A percentile compares a stretch with the other conserved stretches of the same genome.
Conservation (phyloP, 345 rosid species). For the Dipteronia dyeriana region DNA sequence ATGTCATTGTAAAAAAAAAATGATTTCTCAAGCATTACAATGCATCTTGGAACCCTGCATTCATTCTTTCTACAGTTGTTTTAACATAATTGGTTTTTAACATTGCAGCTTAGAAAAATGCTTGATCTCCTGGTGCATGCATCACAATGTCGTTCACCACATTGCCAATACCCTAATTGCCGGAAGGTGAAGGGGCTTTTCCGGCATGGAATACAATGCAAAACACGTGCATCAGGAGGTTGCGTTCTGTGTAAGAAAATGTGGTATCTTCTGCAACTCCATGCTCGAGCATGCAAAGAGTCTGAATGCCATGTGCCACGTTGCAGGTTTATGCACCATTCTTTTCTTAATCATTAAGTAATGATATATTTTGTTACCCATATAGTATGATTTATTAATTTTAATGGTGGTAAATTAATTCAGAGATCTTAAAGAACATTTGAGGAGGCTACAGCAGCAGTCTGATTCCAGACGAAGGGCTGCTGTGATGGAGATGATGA, state of each 20-base stretch:
- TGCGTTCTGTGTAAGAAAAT: constrained; percentile 92
- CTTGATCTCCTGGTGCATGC: constrained; percentile 99
- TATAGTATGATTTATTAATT: background rate
- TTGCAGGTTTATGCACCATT: constrained; percentile 63
- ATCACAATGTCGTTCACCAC: constrained; percentile 76
- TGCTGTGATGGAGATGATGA: constrained; percentile 99
- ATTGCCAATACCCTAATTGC: constrained; percentile 93
- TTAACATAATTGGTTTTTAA: constrained; percentile 20
- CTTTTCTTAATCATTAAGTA: background rate
- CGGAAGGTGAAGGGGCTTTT: constrained; percentile 97
- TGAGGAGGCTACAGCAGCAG: constrained; percentile 94
- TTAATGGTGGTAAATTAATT: constrained; percentile 18
- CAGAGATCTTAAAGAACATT: constrained; percentile 96
- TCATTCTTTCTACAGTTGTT: background rate
- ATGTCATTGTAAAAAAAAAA: background rate
- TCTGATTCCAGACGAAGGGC: constrained; percentile 98
- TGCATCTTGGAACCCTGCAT: background rate
- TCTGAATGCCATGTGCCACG: constrained; percentile 93
- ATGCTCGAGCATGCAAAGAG: constrained; percentile 98
- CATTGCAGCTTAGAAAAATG: constrained; percentile 94
- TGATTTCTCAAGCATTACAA: constrained; percentile 2
- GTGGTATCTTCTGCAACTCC: constrained; percentile 99
- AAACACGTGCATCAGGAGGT: constrained; percentile 87
- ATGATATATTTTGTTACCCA: constrained; percentile 7
- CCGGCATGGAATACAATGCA: constrained; percentile 93